Conservation (phyloP, 2,329 filamentous ascomycete genomes). For the Coleophoma eucalyptorum region DNA sequence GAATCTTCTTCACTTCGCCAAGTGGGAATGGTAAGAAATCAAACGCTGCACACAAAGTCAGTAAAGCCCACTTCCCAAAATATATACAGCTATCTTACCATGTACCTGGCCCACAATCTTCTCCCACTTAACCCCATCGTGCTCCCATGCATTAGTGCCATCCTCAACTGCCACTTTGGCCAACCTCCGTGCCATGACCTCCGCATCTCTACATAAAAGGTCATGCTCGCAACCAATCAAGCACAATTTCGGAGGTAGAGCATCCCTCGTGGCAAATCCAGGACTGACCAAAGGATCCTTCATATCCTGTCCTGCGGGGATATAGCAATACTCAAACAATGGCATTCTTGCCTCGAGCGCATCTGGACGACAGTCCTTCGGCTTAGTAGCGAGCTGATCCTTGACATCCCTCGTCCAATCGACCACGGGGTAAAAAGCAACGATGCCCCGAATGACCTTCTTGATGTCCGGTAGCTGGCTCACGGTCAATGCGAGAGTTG, state of each 20-base stretch:
- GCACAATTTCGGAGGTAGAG: constrained; percentile 14
- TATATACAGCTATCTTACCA: background rate
- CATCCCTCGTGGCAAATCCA: constrained; percentile 9
- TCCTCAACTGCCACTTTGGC: constrained; percentile 1
- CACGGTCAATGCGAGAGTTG: constrained; percentile 38
- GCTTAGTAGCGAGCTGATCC: constrained; percentile 20
- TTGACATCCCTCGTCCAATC: constrained; percentile 30
- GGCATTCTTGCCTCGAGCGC: background rate
- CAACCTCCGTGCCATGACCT: constrained; percentile 12
- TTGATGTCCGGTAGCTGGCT: constrained; percentile 32
- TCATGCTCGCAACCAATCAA: constrained; percentile 13
- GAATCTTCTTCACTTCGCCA: background rate
- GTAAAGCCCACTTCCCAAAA: too few relatives aligned
- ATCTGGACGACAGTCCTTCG: constrained; percentile 9
- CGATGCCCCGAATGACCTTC: constrained; percentile 26
- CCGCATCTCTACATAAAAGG: constrained; percentile 10
- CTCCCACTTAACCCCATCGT: constrained; percentile 5
- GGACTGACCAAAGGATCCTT: constrained; percentile 12
- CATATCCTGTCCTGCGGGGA: constrained; percentile 10
- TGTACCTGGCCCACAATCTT: constrained; percentile 4
- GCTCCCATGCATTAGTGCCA: constrained; percentile 1
- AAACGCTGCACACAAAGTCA: background rate
- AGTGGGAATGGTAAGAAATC: background rate
- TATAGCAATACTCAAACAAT: constrained; percentile 12
- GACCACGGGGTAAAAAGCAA: constrained; percentile 39